Conservation (phyloP, 106 monocot genomes). For the Triglochin maritima region DNA sequence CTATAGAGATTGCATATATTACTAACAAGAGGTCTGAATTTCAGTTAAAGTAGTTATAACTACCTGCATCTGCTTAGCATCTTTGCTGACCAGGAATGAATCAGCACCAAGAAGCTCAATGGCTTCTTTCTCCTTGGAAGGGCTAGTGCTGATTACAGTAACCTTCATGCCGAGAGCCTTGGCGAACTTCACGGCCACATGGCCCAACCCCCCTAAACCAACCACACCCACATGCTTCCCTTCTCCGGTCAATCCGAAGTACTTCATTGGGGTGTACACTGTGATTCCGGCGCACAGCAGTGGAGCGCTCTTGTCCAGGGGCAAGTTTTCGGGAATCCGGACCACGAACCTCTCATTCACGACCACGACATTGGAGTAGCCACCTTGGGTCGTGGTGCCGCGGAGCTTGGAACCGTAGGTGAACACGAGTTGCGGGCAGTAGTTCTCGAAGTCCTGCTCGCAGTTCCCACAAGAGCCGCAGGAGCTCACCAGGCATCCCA, state of each 20-base stretch:
- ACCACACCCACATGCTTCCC: constrained; percentile 69
- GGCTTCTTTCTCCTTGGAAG: constrained; percentile 47
- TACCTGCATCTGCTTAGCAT: constrained; percentile 57
- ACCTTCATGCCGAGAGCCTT: constrained; percentile 78
- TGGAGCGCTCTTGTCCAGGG: constrained; percentile 55
- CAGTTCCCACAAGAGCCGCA: constrained; percentile 45
- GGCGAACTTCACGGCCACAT: constrained; percentile 70
- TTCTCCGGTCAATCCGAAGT: constrained; percentile 30
- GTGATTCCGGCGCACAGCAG: constrained; percentile 71
- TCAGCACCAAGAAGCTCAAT: constrained; percentile 55
- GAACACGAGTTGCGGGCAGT: constrained; percentile 30
- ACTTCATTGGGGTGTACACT: constrained; percentile 68
- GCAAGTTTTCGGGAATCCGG: constrained; percentile 40
- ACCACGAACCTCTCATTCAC: constrained; percentile 50
- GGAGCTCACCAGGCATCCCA: constrained; percentile 55
- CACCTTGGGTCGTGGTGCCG: constrained; percentile 43
- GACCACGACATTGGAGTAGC: constrained; percentile 45
- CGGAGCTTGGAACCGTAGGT: constrained; percentile 37
- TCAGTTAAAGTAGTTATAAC: no score
- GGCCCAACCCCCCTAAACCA: constrained; percentile 69
- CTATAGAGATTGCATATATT: no score
- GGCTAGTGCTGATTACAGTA: constrained; percentile 61
- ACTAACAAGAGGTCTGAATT: no score
- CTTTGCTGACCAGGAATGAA: constrained; percentile 48
- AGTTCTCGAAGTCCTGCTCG: constrained; percentile 39